Evolutionary conservation across 768 basidiomycete genomes (phyloP), one percentile per base, ranked within the genome.

Genomic region (Pulveroboletus frians): DNA sequence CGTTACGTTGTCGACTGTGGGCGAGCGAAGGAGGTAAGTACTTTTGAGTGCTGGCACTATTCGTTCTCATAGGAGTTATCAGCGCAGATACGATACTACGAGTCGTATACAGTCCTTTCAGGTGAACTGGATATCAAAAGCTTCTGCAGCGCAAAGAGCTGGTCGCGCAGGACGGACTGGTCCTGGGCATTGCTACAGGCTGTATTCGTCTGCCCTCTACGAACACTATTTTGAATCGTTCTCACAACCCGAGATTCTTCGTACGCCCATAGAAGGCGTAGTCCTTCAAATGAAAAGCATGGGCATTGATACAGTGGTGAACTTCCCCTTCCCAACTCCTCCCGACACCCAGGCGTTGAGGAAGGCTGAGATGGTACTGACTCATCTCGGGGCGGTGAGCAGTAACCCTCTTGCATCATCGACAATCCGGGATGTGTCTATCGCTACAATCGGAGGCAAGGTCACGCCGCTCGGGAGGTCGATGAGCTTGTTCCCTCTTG

Each of bases 211-310:
- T 9, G 91, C 94, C 14, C 76, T 99, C 13, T 98, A 80, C 67
- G 96, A 98, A 64, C 81, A 94, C 61, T 82, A 95, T 67, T 95
- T 98, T 62, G 85, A 88, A 29, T 70, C 81, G 49, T 95, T 95
- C 67, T 78, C 90, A 0, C 73, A 81, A 50, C 96, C 96, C 2
- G 96, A 99, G 67, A 94, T 98, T 48, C 76, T 92, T 38, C 86
- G 94, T 20, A 92, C 90, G 73, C 94, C 96, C 0, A 95, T 98
- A 57, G 96, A 98, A 59, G 94, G 93, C 2, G 85, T 98, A 20
- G 89, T 98, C 9, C 74, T 98, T 29, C 94, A 97, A 67, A 97
- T 99, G 95, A 99, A 99, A 74, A 85, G 83, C 66, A 97, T 99
- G 93, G 91, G 95, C 62, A 95, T 99, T 50, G 93, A 98, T 61